phyloP scores from a whole-genome alignment of 371 early-diverging fungal genomes.

The Haplosporangium sp. region DNA sequence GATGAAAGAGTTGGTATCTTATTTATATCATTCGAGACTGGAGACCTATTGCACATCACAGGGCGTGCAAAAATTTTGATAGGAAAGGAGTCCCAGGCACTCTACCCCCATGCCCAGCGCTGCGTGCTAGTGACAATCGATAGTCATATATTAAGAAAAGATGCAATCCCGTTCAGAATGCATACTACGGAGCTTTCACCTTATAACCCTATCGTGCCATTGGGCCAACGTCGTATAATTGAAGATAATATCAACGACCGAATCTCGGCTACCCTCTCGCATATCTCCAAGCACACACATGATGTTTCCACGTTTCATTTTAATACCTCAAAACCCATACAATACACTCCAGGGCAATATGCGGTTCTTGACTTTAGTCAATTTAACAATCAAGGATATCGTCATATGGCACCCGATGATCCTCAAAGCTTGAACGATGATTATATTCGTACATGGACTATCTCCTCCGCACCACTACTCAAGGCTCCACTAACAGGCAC shows the following conservation, averaged over 20 bases:
- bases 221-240: constrained; percentile 1
- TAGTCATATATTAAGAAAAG: constrained; percentile 9
- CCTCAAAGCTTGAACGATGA: constrained; percentile 51
- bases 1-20: constrained; percentile 37
- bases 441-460: constrained; percentile 49
- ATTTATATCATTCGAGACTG: constrained; percentile 34
- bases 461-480: constrained; percentile 28
- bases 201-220: constrained; percentile 31
- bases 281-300: constrained; percentile 23
- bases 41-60: constrained; percentile 41
- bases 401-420: constrained; percentile 36
- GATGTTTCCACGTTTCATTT: constrained; percentile 33
- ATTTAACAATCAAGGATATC: constrained; percentile 30
- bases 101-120: constrained; percentile 37
- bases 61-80: constrained; percentile 32
- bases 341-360: constrained; percentile 38
- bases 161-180: constrained; percentile 29
- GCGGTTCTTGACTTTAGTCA: constrained; percentile 40
- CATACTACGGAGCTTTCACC: constrained; percentile 44
- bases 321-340: constrained; percentile 14
- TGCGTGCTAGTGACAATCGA: constrained; percentile 30
- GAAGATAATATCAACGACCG: not conserved
- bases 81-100: constrained; percentile 24
- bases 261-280: constrained; percentile 15
- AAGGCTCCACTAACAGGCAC: too few relatives aligned